These are phyloP conservation scores for Candida oleophila DNA, from an alignment of 805 yeast species.

Conservation along the genomic window DNA sequence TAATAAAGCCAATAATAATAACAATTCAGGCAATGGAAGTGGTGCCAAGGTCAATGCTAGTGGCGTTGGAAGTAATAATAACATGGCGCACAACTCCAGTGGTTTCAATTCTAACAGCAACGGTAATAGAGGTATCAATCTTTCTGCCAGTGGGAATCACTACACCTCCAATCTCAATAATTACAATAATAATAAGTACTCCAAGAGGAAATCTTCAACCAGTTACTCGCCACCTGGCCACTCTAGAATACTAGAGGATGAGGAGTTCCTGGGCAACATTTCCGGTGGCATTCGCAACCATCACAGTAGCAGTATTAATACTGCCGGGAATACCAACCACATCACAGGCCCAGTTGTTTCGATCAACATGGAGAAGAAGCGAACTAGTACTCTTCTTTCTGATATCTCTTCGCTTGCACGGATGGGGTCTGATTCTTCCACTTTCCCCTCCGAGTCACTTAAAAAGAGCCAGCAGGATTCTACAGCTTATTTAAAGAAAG, in stretches of 20 bases:
- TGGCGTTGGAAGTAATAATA: too few relatives aligned
- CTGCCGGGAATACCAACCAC: neutral
- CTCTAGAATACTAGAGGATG: neutral
- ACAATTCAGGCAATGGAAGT: too few relatives aligned
- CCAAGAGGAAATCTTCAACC: neutral
- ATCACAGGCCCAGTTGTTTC: conserved; percentile 17
- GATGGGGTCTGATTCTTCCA: conserved; percentile 35
- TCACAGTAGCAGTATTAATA: neutral
- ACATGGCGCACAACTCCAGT: too few relatives aligned
- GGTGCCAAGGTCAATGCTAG: too few relatives aligned
- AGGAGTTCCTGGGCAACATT: neutral
- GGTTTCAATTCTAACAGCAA: too few relatives aligned
- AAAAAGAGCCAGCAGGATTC: conserved; percentile 6
- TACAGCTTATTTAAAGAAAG: conserved; percentile 44
- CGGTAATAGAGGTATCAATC: too few relatives aligned
- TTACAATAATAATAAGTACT: neutral
- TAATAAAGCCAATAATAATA: too few relatives aligned
- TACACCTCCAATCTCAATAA: neutral
- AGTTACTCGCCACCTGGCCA: neutral
- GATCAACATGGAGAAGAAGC: conserved; percentile 41
- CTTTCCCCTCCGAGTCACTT: neutral
- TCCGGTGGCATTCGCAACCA: too few relatives aligned
- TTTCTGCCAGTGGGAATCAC: neutral
- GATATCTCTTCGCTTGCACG: conserved; percentile 46
- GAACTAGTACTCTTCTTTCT: conserved; percentile 41